Conservation (phyloP, 1,139 yeast species). For the Lodderomyces pseudojiufengensis region DNA sequence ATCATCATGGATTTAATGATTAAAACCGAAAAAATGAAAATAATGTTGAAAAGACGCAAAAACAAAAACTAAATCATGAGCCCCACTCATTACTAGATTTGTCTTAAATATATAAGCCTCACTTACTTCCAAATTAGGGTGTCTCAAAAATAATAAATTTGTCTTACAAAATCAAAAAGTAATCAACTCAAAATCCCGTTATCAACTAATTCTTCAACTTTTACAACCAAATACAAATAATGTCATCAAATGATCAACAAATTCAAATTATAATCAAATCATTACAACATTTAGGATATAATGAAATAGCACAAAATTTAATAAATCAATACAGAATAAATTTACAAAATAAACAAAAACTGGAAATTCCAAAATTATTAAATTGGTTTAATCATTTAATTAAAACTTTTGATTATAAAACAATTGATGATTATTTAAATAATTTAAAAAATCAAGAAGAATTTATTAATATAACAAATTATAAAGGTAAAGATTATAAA, state of each 20-base stretch:
- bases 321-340: slow-evolving; percentile 4
- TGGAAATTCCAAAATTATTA: slow-evolving; percentile 9
- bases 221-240: slow-evolving; percentile 3
- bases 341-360: slow-evolving; percentile 6
- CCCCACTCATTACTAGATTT: no score
- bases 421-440: slow-evolving; percentile 15
- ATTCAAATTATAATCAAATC: slow-evolving; percentile 31
- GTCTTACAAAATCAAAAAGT: no score
- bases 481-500: slow-evolving; percentile 8
- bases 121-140: no score
- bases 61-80: no score
- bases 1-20: no score
- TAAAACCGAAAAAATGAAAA: no score
- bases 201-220: not conserved
- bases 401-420: slow-evolving; percentile 22
- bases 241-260: slow-evolving; percentile 28
- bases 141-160: no score
- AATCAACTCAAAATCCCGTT: not conserved
- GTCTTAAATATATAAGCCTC: no score
- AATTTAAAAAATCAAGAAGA: slow-evolving; percentile 2
- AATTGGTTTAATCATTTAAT: slow-evolving; percentile 25
- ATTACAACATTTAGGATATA: slow-evolving; percentile 29
- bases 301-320: slow-evolving; percentile 13
- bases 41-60: no score
- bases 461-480: slow-evolving; percentile 9